Percentiles rank a stretch among this genome's conserved stretches.
phyloP scores from a whole-genome alignment of 2,329 filamentous ascomycete genomes.

The Bipolaris cookei region DNA sequence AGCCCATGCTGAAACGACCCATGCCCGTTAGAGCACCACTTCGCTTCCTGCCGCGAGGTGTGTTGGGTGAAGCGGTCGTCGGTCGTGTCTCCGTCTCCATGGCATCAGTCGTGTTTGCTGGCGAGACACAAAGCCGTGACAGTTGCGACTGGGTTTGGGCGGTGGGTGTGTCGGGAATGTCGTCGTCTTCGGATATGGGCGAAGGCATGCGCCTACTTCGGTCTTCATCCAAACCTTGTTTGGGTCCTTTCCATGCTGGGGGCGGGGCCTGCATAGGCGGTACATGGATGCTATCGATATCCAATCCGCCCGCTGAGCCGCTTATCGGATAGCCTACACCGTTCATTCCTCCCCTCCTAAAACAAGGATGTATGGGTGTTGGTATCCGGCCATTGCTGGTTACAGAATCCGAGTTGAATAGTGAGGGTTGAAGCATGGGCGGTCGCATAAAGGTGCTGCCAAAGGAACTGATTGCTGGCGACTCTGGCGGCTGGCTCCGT shows the following conservation, averaged over 20 bases:
- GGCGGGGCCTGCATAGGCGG: constrained; percentile 27
- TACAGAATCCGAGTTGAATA: constrained; percentile 29
- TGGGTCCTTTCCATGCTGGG: constrained; percentile 27
- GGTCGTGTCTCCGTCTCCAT: constrained; percentile 37
- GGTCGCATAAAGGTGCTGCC: constrained; percentile 41
- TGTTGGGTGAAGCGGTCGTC: constrained; percentile 24
- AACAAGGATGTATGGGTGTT: constrained; percentile 50
- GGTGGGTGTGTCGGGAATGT: constrained; percentile 46
- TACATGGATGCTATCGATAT: constrained; percentile 21
- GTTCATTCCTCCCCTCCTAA: constrained; percentile 38
- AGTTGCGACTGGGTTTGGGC: constrained; percentile 48
- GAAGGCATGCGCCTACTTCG: constrained; percentile 48
- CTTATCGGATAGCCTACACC: constrained; percentile 39
- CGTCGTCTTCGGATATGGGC: constrained; percentile 51
- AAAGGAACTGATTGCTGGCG: constrained; percentile 36
- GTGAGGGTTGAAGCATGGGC: constrained; percentile 41
- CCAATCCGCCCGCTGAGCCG: constrained; percentile 35
- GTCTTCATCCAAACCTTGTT: constrained; percentile 30
- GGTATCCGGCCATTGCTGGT: constrained; percentile 44
- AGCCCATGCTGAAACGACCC: constrained; percentile 56
- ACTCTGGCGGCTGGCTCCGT: constrained; percentile 46
- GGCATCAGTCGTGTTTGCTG: constrained; percentile 31
- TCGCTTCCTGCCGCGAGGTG: constrained; percentile 45
- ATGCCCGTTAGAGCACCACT: constrained; percentile 49
- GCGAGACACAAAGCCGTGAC: constrained; percentile 46